These are phyloP conservation scores for Colletotrichum kahawae DNA, from an alignment of 2,329 filamentous ascomycete species.

Conservation along the genomic window DNA sequence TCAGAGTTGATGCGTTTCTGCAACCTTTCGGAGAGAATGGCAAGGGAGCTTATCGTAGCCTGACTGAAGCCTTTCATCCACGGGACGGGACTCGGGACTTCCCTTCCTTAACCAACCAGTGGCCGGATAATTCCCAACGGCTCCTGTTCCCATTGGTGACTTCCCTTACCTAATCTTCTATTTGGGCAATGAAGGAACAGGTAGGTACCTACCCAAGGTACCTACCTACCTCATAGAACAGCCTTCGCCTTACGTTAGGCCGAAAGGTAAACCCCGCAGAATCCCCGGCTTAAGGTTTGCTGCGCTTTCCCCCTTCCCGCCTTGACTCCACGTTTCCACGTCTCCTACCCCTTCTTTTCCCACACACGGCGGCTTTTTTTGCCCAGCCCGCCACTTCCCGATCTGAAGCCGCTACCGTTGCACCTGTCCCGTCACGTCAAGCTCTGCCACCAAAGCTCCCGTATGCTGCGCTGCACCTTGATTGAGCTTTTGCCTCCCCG, in stretches of 20 bases:
- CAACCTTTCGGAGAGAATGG: background rate
- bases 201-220: too few species aligned
- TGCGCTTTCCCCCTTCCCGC: background rate
- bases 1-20: background rate
- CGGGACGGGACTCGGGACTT: background rate
- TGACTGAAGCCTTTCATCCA: background rate
- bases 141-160: background rate
- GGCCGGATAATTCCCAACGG: background rate
- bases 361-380: background rate
- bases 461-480: background rate
- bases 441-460: background rate
- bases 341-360: background rate
- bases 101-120: background rate
- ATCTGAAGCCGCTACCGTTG: conserved; percentile 1
- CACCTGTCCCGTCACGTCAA: background rate
- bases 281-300: background rate
- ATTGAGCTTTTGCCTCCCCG: background rate
- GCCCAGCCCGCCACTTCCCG: conserved; percentile 16
- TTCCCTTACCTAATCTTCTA: background rate
- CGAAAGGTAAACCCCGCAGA: background rate
- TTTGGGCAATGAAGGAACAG: background rate
- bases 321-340: background rate
- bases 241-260: background rate
- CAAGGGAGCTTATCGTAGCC: background rate
- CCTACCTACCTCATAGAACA: background rate